A percentile compares a stretch with the other conserved stretches of the same genome.
Evolutionary conservation across 2,329 filamentous ascomycete species (phyloP).

Genomic region (Dothideomycetes sp.): DNA sequence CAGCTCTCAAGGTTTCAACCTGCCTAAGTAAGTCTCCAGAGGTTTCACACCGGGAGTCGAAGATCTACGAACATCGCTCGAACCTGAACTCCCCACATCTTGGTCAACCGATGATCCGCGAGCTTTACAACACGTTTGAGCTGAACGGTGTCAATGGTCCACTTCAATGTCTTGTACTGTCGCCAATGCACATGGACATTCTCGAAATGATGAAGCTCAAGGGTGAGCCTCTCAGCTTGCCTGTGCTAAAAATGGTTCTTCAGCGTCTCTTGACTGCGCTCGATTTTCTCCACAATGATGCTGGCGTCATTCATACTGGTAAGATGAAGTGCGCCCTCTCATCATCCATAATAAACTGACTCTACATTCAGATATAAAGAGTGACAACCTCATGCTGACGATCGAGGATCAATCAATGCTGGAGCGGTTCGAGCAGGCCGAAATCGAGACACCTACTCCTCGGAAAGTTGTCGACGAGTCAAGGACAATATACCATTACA

Average conservation of each 20-base stretch:
- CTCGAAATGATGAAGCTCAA: constrained; percentile 5
- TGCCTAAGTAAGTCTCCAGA: constrained; percentile 1
- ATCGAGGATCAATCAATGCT: constrained; percentile 13
- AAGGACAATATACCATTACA: constrained; percentile 12
- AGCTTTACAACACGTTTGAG: constrained; percentile 8
- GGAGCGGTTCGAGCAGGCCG: constrained; percentile 10
- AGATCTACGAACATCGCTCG: constrained; percentile 10
- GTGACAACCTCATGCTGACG: constrained; percentile 13
- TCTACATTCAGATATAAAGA: constrained; percentile 16
- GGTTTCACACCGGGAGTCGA: constrained; percentile 4
- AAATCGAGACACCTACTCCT: constrained; percentile 10
- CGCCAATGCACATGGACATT: constrained; percentile 12
- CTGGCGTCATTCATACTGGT: constrained; percentile 12
- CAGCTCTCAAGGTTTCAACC: constrained; percentile 7
- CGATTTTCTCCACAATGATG: constrained; percentile 11
- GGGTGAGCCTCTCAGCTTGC: constrained; percentile 2
- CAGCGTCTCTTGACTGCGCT: constrained; percentile 5
- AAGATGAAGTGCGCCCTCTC: too few species aligned
- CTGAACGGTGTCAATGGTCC: constrained; percentile 3
- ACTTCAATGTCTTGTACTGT: constrained; percentile 12
- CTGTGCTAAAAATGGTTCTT: constrained; percentile 7
- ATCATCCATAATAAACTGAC: background rate
- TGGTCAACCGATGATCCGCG: constrained; percentile 7
- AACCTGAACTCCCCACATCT: constrained; percentile 5
- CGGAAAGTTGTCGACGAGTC: constrained; percentile 12